phyloP scores from a whole-genome alignment of 495 filamentous ascomycete genomes.

The Tuber indicum region DNA sequence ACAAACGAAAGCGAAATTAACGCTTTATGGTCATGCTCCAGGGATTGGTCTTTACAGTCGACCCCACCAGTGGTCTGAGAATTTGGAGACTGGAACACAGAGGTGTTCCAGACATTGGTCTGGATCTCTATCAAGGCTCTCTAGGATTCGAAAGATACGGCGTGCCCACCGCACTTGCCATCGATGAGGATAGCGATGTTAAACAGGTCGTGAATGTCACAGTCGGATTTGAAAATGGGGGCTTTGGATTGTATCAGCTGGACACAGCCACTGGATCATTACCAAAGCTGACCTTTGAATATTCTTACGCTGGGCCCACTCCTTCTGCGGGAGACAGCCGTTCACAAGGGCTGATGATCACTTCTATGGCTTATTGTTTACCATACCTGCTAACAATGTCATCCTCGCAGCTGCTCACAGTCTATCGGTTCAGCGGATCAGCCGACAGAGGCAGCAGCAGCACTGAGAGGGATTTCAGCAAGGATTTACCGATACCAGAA shows the following conservation, averaged over 20 bases:
- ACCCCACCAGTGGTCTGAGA: constrained; percentile 60
- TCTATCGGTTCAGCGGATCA: constrained; percentile 59
- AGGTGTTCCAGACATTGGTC: constrained; percentile 48
- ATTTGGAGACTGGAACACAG: constrained; percentile 63
- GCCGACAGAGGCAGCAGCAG: constrained; percentile 8
- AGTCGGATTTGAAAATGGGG: constrained; percentile 71
- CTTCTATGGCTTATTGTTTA: constrained; percentile 63
- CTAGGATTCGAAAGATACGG: constrained; percentile 24
- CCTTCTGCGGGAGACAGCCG: constrained; percentile 27
- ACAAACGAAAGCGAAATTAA: constrained; percentile 16
- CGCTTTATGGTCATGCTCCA: constrained; percentile 65
- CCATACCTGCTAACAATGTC: constrained; percentile 71
- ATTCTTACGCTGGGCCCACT: constrained; percentile 24
- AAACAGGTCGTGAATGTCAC: constrained; percentile 50
- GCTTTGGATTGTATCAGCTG: constrained; percentile 64
- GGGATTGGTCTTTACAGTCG: constrained; percentile 72
- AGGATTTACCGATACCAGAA: constrained; percentile 22
- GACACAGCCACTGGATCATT: constrained; percentile 47
- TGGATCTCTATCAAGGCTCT: constrained; percentile 37
- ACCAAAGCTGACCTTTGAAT: constrained; percentile 38
- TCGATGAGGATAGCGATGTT: constrained; percentile 49
- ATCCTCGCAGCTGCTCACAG: constrained; percentile 58
- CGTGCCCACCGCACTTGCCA: constrained; percentile 63
- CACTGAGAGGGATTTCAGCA: constrained; percentile 21
- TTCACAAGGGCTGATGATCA: constrained; percentile 60